Percentiles rank a stretch among this genome's conserved stretches.
phyloP scores from a whole-genome alignment of 2,329 filamentous ascomycete species.

The Diaporthe australafricana region DNA sequence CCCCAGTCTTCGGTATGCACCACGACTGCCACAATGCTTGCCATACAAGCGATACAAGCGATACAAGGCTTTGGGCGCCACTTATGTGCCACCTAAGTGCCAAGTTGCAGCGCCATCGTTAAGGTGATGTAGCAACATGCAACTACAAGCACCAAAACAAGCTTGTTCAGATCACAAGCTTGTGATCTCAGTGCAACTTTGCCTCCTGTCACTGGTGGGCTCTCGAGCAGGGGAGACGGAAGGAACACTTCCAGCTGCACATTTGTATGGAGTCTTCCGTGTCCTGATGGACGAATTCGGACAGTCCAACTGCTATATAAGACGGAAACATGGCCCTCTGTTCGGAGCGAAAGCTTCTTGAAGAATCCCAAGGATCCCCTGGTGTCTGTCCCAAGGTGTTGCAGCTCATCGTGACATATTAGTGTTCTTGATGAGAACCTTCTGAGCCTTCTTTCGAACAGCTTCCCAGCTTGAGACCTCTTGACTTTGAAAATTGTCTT shows the following conservation, averaged over 20 bases:
- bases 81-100: conserved; percentile 1
- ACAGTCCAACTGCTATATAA: conserved; percentile 21
- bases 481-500: not conserved
- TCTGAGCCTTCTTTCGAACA: not conserved
- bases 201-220: conserved; percentile 20
- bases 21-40: not conserved
- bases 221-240: not conserved
- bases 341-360: conserved; percentile 2
- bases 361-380: conserved; percentile 1
- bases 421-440: not conserved
- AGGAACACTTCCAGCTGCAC: not conserved
- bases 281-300: conserved; percentile 11
- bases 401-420: not conserved
- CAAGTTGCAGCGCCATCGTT: conserved; percentile 8
- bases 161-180: conserved; percentile 16
- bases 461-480: not conserved
- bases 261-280: conserved; percentile 5
- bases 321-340: conserved; percentile 1
- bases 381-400: not conserved
- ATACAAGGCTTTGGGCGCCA: conserved; percentile 19
- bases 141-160: conserved; percentile 16
- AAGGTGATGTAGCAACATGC: conserved; percentile 17
- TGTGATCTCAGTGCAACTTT: conserved; percentile 1
- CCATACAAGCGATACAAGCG: conserved; percentile 3
- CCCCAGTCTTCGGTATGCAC: not conserved